Percentiles rank a stretch among this genome's conserved stretches.
Evolutionary conservation across 352 stramenopile genomes (phyloP).

Genomic region (Globisporangium okanoganense): DNA sequence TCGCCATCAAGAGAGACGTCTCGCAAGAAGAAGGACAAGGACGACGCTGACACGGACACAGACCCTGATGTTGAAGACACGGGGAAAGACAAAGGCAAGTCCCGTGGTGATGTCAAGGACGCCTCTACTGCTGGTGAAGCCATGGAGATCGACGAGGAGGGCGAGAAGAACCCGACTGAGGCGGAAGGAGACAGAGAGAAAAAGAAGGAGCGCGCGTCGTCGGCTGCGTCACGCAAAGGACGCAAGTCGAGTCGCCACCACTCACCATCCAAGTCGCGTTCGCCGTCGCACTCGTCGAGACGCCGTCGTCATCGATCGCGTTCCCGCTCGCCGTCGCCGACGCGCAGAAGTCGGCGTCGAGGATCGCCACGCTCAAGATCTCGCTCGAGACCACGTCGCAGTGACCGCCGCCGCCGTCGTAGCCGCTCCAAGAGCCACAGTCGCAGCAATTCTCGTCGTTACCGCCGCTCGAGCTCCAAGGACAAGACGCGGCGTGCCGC

Average conservation of each 20-base stretch:
- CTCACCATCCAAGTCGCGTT: constrained; percentile 51
- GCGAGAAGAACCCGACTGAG: background rate
- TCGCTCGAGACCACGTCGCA: constrained; percentile 33
- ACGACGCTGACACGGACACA: constrained; percentile 17
- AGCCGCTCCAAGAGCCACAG: constrained; percentile 46
- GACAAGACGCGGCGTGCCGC: constrained; percentile 42
- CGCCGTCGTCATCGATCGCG: constrained; percentile 46
- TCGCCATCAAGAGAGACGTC: constrained; percentile 17
- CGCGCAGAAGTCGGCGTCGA: constrained; percentile 37
- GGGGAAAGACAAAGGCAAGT: constrained; percentile 6
- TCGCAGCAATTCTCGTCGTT: constrained; percentile 41
- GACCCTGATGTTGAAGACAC: constrained; percentile 6
- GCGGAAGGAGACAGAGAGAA: constrained; percentile 11
- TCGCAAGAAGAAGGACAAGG: constrained; percentile 17
- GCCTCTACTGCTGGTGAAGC: constrained; percentile 4
- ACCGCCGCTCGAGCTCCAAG: constrained; percentile 56
- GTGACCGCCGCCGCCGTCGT: constrained; percentile 39
- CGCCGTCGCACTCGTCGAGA: constrained; percentile 48
- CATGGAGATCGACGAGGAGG: constrained; percentile 15
- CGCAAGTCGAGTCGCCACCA: constrained; percentile 51
- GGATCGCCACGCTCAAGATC: constrained; percentile 44
- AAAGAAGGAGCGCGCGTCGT: constrained; percentile 11
- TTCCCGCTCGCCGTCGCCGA: constrained; percentile 43
- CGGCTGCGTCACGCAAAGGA: background rate
- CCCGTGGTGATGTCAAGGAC: constrained; percentile 9